Evolutionary conservation across 441 rosid species (phyloP).

Genomic region (Arabidopsis hybrid): DNA sequence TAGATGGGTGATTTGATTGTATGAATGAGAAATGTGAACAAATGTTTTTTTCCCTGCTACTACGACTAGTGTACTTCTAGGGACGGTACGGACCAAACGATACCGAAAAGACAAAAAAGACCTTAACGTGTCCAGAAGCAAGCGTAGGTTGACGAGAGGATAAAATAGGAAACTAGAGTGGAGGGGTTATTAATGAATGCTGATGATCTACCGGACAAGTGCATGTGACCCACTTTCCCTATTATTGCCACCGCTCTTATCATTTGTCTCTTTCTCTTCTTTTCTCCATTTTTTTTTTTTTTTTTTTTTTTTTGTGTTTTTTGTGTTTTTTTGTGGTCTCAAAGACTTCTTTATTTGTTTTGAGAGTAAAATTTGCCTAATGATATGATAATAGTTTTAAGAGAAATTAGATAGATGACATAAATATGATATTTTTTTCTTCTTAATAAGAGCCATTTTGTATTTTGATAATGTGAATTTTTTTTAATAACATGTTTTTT

Average conservation of each 20-base stretch:
- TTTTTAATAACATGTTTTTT: too few species aligned
- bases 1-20: too few species aligned
- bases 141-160: neutral
- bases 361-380: too few species aligned
- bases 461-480: too few species aligned
- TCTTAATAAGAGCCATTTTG: too few species aligned
- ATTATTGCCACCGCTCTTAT: constrained; percentile 56
- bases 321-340: too few species aligned
- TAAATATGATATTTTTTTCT: too few species aligned
- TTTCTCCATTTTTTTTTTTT: neutral
- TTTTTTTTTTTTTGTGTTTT: too few species aligned
- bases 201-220: constrained; percentile 50
- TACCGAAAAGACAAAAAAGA: constrained; percentile 16
- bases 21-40: constrained; percentile 41
- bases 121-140: neutral
- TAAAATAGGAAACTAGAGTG: neutral
- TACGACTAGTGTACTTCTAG: constrained; percentile 33
- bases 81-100: constrained; percentile 46
- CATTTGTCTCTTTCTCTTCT: constrained; percentile 15
- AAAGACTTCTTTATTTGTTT: too few species aligned
- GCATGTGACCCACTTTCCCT: constrained; percentile 66
- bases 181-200: constrained; percentile 30
- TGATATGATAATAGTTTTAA: too few species aligned
- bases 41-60: constrained; percentile 29
- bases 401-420: too few species aligned